Percentiles rank a stretch among this genome's conserved stretches.
These are phyloP conservation scores for Neltuma alba DNA, from an alignment of 306 rosid genomes.

Conservation along the genomic window DNA sequence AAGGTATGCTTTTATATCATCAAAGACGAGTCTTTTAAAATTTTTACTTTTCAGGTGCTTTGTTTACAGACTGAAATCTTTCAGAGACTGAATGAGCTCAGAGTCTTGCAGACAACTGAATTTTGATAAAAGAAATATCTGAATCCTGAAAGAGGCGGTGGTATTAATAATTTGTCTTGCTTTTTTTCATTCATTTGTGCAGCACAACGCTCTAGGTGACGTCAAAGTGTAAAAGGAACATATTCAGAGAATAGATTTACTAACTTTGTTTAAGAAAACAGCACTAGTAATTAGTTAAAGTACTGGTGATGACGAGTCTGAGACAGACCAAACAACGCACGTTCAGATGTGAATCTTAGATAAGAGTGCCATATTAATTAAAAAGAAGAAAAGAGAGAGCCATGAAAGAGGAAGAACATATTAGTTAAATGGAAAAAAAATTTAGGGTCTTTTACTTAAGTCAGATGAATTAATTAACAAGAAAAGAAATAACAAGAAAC, in stretches of 20 bases:
- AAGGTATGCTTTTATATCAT: not conserved
- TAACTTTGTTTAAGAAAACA: constrained; percentile 4
- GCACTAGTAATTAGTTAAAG: not conserved
- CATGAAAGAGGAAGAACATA: not conserved
- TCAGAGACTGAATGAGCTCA: constrained; percentile 22
- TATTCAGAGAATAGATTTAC: constrained; percentile 13
- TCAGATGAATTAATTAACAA: not conserved
- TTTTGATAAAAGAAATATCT: constrained; percentile 22
- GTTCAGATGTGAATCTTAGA: constrained; percentile 3
- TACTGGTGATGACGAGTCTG: not conserved
- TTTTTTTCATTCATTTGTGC: not conserved
- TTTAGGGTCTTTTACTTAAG: not conserved
- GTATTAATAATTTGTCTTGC: not conserved
- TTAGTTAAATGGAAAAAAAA: not conserved
- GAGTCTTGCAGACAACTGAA: not conserved
- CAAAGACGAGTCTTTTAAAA: not conserved
- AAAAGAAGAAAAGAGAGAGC: not conserved
- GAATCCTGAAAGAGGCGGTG: not conserved
- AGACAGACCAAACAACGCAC: constrained; percentile 7
- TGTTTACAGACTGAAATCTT: constrained; percentile 16
- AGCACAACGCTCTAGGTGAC: constrained; percentile 32
- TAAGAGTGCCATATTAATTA: not conserved
- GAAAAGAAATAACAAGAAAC: not conserved
- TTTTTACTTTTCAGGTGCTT: constrained; percentile 1
- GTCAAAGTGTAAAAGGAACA: constrained; percentile 24